A percentile compares a stretch with the other conserved stretches of the same genome.
phyloP scores from a whole-genome alignment of 2,329 filamentous ascomycete genomes.

The Aspergillus bombycis region DNA sequence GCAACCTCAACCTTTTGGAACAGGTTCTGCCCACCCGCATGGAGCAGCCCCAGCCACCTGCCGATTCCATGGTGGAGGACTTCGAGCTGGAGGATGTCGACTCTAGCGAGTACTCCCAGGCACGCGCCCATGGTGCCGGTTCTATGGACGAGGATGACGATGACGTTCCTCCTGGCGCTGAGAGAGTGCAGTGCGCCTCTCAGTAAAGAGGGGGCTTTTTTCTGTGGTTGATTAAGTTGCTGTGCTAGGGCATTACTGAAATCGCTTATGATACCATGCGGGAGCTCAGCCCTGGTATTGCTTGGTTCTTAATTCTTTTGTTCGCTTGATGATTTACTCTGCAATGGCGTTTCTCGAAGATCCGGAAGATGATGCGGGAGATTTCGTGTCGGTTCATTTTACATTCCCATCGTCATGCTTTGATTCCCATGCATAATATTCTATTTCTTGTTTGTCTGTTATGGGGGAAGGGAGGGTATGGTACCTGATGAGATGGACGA shows the following conservation, averaged over 20 bases:
- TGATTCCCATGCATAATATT: conserved; percentile 28
- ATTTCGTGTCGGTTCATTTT: conserved; percentile 23
- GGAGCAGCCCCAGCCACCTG: conserved; percentile 68
- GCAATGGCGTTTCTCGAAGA: conserved; percentile 41
- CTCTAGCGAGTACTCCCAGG: conserved; percentile 62
- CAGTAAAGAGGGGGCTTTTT: conserved; percentile 43
- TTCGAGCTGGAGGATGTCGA: conserved; percentile 87
- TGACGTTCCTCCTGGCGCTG: conserved; percentile 52
- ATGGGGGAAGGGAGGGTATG: conserved; percentile 17
- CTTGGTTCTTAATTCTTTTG: conserved; percentile 27
- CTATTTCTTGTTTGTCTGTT: conserved; percentile 19
- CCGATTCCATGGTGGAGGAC: conserved; percentile 88
- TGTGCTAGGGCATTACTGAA: conserved; percentile 32
- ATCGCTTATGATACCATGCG: conserved; percentile 43
- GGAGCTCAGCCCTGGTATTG: conserved; percentile 26
- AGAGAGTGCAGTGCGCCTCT: conserved; percentile 56
- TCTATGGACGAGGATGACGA: conserved; percentile 74
- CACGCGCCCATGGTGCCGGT: conserved; percentile 68
- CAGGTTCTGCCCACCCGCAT: conserved; percentile 77
- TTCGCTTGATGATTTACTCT: conserved; percentile 32
- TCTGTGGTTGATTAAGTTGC: conserved; percentile 23
- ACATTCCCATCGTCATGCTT: conserved; percentile 19
- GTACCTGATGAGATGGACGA: conserved; percentile 22
- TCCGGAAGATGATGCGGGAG: conserved; percentile 33
- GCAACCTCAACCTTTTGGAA: conserved; percentile 78